phyloP scores from a whole-genome alignment of 306 rosid genomes.

The Vachellia pachyceras region DNA sequence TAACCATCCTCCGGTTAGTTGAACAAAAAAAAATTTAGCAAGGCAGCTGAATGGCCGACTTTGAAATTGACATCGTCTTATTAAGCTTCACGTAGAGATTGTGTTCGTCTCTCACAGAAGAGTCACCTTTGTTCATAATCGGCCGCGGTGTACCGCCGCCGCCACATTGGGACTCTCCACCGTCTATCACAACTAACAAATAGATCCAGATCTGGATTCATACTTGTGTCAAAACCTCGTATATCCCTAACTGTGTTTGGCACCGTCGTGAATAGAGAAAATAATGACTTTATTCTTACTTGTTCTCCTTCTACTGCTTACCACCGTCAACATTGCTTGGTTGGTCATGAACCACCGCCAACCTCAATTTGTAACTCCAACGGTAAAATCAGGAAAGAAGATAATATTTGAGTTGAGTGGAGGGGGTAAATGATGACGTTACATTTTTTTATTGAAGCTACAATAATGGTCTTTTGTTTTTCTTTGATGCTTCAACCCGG shows the following conservation, averaged over 20 bases:
- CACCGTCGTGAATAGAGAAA: too few species aligned
- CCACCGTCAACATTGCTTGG: not conserved
- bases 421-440: not conserved
- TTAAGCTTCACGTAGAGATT: not conserved
- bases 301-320: not conserved
- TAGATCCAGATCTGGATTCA: too few species aligned
- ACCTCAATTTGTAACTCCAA: not conserved
- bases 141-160: not conserved
- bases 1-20: too few species aligned
- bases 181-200: not conserved
- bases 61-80: not conserved
- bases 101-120: not conserved
- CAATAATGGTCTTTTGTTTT: too few species aligned
- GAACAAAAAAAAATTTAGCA: too few species aligned
- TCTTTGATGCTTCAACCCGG: too few species aligned
- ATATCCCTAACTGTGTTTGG: too few species aligned
- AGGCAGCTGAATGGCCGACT: not conserved
- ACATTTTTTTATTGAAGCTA: too few species aligned
- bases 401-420: not conserved
- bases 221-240: too few species aligned
- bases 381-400: not conserved
- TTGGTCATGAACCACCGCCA: not conserved
- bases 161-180: not conserved
- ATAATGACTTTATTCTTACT: not conserved
- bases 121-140: not conserved